These are phyloP conservation scores for Botrytis hyacinthi DNA, from an alignment of 2,329 filamentous ascomycete genomes.

Conservation along the genomic window DNA sequence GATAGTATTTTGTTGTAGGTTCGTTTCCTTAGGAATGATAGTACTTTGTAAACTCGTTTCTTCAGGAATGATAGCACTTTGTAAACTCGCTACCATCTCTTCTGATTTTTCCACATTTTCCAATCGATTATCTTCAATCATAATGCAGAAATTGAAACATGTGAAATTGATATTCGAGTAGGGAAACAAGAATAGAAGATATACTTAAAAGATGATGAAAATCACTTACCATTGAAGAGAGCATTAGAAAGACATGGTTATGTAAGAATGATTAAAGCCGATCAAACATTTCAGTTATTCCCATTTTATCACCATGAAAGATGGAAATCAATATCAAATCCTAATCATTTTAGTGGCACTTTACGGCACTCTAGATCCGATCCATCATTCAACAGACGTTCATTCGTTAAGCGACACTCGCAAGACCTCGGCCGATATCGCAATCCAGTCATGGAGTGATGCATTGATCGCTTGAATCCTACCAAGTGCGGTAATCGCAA, in stretches of 20 bases:
- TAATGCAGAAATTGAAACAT: slow-evolving; percentile 26
- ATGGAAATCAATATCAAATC: background rate
- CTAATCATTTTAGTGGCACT: background rate
- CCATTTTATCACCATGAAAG: background rate
- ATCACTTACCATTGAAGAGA: background rate
- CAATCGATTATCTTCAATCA: slow-evolving; percentile 28
- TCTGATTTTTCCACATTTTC: slow-evolving; percentile 29
- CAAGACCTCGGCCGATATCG: background rate
- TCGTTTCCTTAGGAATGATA: slow-evolving; percentile 19
- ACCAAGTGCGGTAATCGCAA: background rate
- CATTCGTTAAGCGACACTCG: slow-evolving; percentile 3
- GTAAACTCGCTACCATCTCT: slow-evolving; percentile 25
- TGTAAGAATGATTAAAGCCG: background rate
- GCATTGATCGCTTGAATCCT: background rate
- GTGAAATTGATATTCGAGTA: slow-evolving; percentile 15
- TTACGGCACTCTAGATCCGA: background rate
- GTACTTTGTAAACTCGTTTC: slow-evolving; percentile 24
- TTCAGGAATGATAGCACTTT: slow-evolving; percentile 15
- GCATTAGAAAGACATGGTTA: background rate
- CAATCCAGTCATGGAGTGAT: background rate
- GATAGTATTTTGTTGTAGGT: background rate
- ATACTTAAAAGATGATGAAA: background rate
- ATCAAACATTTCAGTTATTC: background rate
- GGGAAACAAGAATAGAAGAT: background rate
- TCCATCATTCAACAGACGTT: background rate